Conservation (phyloP, 768 basidiomycete genomes). For the Hypholoma fasciculare region DNA sequence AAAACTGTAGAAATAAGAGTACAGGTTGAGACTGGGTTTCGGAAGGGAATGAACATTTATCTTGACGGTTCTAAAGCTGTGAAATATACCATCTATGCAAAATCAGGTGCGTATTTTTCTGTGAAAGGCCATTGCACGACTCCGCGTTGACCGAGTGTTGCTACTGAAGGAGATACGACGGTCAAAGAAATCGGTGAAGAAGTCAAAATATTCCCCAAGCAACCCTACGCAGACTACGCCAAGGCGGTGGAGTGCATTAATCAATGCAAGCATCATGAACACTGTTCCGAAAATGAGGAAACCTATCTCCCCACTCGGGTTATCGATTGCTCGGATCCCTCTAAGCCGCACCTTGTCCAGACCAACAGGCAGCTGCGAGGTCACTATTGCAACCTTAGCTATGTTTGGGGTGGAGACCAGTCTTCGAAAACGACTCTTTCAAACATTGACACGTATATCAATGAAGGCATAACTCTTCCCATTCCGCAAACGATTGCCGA, state of each 20-base stretch:
- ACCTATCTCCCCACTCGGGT: slow-evolving; percentile 7
- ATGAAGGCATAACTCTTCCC: neutral
- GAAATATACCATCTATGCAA: neutral
- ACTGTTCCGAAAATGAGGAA: slow-evolving; percentile 2
- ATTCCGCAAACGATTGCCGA: slow-evolving; percentile 4
- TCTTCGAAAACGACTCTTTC: neutral
- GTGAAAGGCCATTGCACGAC: neutral
- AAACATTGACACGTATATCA: neutral
- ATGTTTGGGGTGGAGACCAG: slow-evolving; percentile 3
- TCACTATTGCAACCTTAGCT: slow-evolving; percentile 4
- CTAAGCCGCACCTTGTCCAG: slow-evolving; percentile 2
- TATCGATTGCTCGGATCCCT: slow-evolving; percentile 1
- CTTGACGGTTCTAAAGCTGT: neutral
- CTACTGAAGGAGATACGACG: neutral
- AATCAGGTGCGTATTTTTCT: neutral
- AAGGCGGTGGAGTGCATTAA: slow-evolving; percentile 4
- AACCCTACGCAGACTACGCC: slow-evolving; percentile 5
- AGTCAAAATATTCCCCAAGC: neutral
- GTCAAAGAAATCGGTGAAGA: slow-evolving; percentile 8
- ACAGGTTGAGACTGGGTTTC: neutral
- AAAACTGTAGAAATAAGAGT: neutral
- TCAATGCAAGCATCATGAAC: slow-evolving; percentile 6
- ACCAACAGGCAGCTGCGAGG: slow-evolving; percentile 1
- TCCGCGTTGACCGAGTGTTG: neutral
- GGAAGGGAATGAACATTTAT: neutral